Conservation (phyloP, 768 basidiomycete species). For the Phylloporus rhodoxanthus region DNA sequence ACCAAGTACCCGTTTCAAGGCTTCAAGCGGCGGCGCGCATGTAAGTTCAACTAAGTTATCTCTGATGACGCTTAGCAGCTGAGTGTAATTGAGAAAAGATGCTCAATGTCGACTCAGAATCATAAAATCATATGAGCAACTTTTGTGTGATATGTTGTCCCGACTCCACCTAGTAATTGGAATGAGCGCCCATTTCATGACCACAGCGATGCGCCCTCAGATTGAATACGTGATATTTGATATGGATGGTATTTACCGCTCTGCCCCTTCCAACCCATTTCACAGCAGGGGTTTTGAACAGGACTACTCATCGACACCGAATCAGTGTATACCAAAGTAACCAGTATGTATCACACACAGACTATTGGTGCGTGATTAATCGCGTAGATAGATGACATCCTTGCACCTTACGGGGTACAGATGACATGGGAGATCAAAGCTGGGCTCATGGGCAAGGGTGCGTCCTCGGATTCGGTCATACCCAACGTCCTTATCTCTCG, state of each 20-base stretch:
- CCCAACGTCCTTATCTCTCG: neutral
- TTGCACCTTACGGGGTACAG: constrained; percentile 61
- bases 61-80: too few species aligned
- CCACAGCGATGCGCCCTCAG: constrained; percentile 8
- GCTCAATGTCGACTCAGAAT: too few species aligned
- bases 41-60: too few species aligned
- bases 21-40: too few species aligned
- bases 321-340: constrained; percentile 68
- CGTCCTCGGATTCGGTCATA: constrained; percentile 7
- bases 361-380: neutral
- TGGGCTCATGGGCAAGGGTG: constrained; percentile 85
- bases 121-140: too few species aligned
- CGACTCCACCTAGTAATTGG: too few species aligned
- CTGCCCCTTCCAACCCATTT: neutral
- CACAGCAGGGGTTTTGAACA: constrained; percentile 23
- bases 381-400: constrained; percentile 53
- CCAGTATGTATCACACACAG: constrained; percentile 45
- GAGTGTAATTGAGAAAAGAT: too few species aligned
- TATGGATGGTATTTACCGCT: constrained; percentile 51
- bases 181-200: too few species aligned
- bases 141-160: too few species aligned
- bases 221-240: constrained; percentile 68
- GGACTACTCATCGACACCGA: constrained; percentile 77
- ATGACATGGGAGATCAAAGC: constrained; percentile 90
- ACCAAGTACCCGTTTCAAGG: too few species aligned